Evolutionary conservation across 148 eudicot genomes (phyloP).

Genomic region (Amaranthus hypochondriacus): DNA sequence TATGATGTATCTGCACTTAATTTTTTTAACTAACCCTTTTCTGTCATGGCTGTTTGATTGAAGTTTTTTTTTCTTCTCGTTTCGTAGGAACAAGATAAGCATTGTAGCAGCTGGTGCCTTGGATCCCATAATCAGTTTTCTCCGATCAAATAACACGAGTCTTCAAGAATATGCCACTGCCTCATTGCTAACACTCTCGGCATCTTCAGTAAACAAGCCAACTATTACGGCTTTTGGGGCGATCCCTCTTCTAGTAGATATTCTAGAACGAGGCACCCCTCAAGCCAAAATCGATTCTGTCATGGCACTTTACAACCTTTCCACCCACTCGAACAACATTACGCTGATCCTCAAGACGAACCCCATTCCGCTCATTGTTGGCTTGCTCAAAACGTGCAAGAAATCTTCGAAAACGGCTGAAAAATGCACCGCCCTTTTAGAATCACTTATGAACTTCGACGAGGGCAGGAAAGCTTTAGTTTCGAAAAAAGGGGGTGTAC

Average conservation of each 20-base stretch:
- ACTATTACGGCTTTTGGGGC: slow-evolving; percentile 64
- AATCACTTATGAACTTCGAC: slow-evolving; percentile 59
- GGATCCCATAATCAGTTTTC: slow-evolving; percentile 64
- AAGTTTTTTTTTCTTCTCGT: background rate
- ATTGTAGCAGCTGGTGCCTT: slow-evolving; percentile 84
- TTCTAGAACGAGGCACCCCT: slow-evolving; percentile 47
- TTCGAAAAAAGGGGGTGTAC: slow-evolving; percentile 76
- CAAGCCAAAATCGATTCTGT: slow-evolving; percentile 81
- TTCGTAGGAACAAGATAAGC: slow-evolving; percentile 72
- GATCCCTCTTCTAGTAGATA: slow-evolving; percentile 73
- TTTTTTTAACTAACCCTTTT: background rate
- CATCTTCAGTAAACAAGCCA: slow-evolving; percentile 73
- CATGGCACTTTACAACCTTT: slow-evolving; percentile 89
- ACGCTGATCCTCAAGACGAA: slow-evolving; percentile 47
- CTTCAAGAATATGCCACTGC: slow-evolving; percentile 89
- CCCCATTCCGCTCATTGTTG: slow-evolving; percentile 55
- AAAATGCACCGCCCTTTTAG: slow-evolving; percentile 75
- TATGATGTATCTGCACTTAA: background rate
- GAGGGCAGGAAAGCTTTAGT: slow-evolving; percentile 57
- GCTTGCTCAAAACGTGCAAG: slow-evolving; percentile 63
- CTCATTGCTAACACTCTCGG: slow-evolving; percentile 79
- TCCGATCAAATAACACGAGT: slow-evolving; percentile 38
- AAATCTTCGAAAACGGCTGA: slow-evolving; percentile 76
- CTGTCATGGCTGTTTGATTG: slow-evolving; percentile 1
- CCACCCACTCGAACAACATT: slow-evolving; percentile 56